These are phyloP conservation scores for Metschnikowia borealis DNA, from an alignment of 805 yeast genomes.

Conservation along the genomic window DNA sequence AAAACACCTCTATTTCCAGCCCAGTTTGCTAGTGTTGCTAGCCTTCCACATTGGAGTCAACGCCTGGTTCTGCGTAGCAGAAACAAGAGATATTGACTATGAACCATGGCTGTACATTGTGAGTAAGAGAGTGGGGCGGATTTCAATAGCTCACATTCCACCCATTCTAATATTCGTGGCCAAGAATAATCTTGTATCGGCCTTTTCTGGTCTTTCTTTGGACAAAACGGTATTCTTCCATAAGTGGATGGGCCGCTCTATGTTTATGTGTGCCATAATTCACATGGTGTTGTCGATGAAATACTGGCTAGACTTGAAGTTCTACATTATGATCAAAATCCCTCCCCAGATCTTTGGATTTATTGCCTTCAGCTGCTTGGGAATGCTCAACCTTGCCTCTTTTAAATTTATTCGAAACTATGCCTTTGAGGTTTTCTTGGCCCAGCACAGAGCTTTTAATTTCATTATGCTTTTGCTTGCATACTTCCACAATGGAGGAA, in stretches of 20 bases:
- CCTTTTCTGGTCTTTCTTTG: conserved; percentile 39
- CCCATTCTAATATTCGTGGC: conserved; percentile 31
- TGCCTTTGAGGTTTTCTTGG: conserved; percentile 42
- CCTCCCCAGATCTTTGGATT: conserved; percentile 52
- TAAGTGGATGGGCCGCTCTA: conserved; percentile 41
- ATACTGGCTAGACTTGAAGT: conserved; percentile 41
- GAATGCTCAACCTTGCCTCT: conserved; percentile 34
- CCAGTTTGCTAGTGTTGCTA: conserved; percentile 33
- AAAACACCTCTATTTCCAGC: conserved; percentile 33
- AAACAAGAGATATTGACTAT: conserved; percentile 38
- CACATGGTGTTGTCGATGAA: conserved; percentile 32
- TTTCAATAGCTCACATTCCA: conserved; percentile 40
- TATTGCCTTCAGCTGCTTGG: conserved; percentile 39
- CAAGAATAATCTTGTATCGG: conserved; percentile 38
- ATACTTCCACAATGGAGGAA: conserved; percentile 38
- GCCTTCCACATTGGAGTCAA: conserved; percentile 26
- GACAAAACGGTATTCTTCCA: conserved; percentile 40
- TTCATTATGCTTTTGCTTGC: conserved; percentile 41
- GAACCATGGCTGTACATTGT: conserved; percentile 37
- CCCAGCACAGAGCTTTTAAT: conserved; percentile 40
- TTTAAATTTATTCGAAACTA: conserved; percentile 31
- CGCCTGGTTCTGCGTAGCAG: conserved; percentile 24
- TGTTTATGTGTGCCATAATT: conserved; percentile 32
- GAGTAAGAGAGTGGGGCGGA: conserved; percentile 39
- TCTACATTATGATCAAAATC: conserved; percentile 37